These are phyloP conservation scores for Camillea tinctor DNA, from an alignment of 2,329 filamentous ascomycete genomes.

Conservation along the genomic window DNA sequence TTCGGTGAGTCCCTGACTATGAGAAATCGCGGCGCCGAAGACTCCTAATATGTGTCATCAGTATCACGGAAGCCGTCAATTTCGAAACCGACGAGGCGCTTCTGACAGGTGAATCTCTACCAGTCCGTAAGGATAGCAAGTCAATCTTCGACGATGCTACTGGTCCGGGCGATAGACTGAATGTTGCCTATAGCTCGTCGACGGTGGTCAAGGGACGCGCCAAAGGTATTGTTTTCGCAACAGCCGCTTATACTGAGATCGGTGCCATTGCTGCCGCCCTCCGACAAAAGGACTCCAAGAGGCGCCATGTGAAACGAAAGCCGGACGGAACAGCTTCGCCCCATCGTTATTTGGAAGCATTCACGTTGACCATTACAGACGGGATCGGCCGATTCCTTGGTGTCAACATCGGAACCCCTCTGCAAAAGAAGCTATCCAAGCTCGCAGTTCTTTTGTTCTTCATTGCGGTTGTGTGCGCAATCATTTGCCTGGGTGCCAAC, in stretches of 20 bases:
- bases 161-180: constrained; percentile 61
- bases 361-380: constrained; percentile 52
- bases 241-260: constrained; percentile 61
- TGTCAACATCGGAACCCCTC: constrained; percentile 66
- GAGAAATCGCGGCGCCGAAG: not conserved
- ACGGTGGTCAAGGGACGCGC: constrained; percentile 62
- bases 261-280: constrained; percentile 63
- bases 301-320: constrained; percentile 50
- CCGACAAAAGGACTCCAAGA: constrained; percentile 52
- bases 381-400: constrained; percentile 63
- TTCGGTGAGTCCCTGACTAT: constrained; percentile 27
- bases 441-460: constrained; percentile 66
- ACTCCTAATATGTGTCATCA: constrained; percentile 9
- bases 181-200: constrained; percentile 61
- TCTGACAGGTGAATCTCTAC: constrained; percentile 62
- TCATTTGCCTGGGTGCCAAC: constrained; percentile 68
- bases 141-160: constrained; percentile 50
- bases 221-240: constrained; percentile 59
- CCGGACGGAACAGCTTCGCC: constrained; percentile 52
- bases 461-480: constrained; percentile 65
- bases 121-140: constrained; percentile 52
- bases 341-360: constrained; percentile 49
- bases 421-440: constrained; percentile 67
- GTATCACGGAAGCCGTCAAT: constrained; percentile 51
- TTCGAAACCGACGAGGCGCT: constrained; percentile 62